A percentile compares a stretch with the other conserved stretches of the same genome.
These are phyloP conservation scores for Ogataea haglerorum DNA, from an alignment of 805 yeast genomes.

Conservation along the genomic window DNA sequence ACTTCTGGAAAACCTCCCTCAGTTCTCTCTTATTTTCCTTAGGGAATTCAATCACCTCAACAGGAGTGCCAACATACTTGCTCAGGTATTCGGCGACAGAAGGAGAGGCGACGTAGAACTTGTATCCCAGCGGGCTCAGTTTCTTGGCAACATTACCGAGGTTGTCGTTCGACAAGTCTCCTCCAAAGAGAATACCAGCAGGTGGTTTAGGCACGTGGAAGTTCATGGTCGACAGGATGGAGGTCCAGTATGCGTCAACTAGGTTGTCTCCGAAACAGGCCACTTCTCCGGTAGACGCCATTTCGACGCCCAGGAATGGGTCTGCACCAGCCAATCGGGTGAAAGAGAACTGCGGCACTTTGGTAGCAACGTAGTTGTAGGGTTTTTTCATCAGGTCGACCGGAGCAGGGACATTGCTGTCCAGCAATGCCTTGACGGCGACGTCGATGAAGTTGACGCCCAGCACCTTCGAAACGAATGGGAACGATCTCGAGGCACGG, in stretches of 20 bases:
- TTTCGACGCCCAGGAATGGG: constrained; percentile 97
- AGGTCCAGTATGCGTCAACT: constrained; percentile 94
- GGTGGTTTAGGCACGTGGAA: constrained; percentile 93
- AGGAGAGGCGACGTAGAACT: constrained; percentile 71
- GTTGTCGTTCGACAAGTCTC: constrained; percentile 71
- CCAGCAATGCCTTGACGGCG: constrained; percentile 83
- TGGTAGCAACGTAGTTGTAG: constrained; percentile 87
- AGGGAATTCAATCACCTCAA: constrained; percentile 82
- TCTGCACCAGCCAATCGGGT: constrained; percentile 99
- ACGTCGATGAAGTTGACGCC: constrained; percentile 94
- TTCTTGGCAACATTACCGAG: constrained; percentile 72
- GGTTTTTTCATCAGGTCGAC: constrained; percentile 73
- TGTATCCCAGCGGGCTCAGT: constrained; percentile 73
- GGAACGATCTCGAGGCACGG: constrained; percentile 98
- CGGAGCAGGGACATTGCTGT: constrained; percentile 72
- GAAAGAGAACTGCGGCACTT: constrained; percentile 98
- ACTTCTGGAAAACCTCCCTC: constrained; percentile 87
- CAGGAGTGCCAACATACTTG: constrained; percentile 41
- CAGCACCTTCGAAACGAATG: constrained; percentile 95
- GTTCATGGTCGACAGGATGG: constrained; percentile 96
- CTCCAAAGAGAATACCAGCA: constrained; percentile 87
- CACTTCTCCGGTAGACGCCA: constrained; percentile 99
- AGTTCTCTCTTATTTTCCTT: constrained; percentile 88
- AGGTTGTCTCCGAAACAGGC: constrained; percentile 91
- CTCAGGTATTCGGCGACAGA: constrained; percentile 69